These are phyloP conservation scores for Euphorbia schlechtendalii DNA, from an alignment of 441 rosid species.

Conservation along the genomic window DNA sequence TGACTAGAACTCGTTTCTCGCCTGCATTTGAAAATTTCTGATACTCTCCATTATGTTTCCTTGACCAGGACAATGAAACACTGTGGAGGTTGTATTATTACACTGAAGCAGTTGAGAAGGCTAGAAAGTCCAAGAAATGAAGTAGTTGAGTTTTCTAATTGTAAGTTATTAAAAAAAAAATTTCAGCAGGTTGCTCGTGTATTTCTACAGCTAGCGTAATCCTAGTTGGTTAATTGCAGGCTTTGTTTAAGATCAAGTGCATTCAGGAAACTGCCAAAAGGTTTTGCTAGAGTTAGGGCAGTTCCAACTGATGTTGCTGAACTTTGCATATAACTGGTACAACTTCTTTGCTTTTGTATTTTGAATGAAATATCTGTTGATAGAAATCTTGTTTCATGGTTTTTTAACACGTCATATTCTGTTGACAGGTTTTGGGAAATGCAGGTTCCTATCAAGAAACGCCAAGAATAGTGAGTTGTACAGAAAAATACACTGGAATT, in stretches of 20 bases:
- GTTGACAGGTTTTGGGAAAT: not conserved
- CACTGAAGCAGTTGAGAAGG: conserved; percentile 35
- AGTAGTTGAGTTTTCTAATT: not conserved
- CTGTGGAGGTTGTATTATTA: conserved; percentile 46
- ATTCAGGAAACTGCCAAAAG: not conserved
- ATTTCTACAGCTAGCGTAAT: not conserved
- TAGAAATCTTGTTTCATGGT: not conserved
- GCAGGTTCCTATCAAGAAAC: not conserved
- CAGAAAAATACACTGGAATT: not conserved
- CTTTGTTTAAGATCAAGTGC: not conserved
- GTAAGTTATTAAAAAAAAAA: not conserved
- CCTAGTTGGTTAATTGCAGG: not conserved
- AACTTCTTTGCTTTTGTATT: not conserved
- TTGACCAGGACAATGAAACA: conserved; percentile 38
- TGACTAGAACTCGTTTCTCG: not conserved
- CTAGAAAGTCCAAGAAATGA: conserved; percentile 14
- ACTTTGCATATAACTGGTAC: not conserved
- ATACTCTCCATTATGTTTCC: not conserved
- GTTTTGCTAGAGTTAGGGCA: not conserved
- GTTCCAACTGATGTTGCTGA: not conserved
- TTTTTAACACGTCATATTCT: not conserved
- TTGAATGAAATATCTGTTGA: too few relatives aligned
- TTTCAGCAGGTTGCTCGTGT: not conserved
- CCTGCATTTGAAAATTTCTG: conserved; percentile 2
- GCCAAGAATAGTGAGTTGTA: not conserved